phyloP scores from a whole-genome alignment of 2,329 filamentous ascomycete genomes.

The Xylariomycetidae sp. region DNA sequence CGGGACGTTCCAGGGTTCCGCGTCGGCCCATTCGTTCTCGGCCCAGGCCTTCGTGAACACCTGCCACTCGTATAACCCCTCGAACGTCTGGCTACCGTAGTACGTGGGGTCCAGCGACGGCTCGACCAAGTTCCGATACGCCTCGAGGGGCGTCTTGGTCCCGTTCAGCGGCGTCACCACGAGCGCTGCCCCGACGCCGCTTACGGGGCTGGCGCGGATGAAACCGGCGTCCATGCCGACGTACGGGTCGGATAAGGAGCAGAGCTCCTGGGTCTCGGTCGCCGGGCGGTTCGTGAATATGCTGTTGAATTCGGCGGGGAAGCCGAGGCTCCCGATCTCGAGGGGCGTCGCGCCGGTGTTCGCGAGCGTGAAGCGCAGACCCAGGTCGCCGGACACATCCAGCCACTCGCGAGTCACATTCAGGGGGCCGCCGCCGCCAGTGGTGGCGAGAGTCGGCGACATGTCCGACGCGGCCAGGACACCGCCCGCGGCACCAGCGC shows the following conservation, averaged over 20 bases:
- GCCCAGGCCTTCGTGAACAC: slow-evolving; percentile 49
- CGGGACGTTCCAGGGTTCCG: slow-evolving; percentile 50
- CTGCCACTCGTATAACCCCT: slow-evolving; percentile 59
- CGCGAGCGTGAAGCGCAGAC: slow-evolving; percentile 45
- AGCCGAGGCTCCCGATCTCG: slow-evolving; percentile 53
- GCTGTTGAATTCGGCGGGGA: slow-evolving; percentile 58
- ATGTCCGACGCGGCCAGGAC: slow-evolving; percentile 37
- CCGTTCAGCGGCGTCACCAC: slow-evolving; percentile 48
- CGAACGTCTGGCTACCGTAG: slow-evolving; percentile 52
- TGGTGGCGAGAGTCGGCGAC: slow-evolving; percentile 33
- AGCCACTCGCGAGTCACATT: slow-evolving; percentile 50
- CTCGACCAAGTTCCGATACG: slow-evolving; percentile 49
- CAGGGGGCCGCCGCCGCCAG: slow-evolving; percentile 32
- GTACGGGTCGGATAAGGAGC: slow-evolving; percentile 54
- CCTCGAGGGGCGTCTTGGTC: slow-evolving; percentile 46
- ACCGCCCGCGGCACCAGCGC: slow-evolving; percentile 16
- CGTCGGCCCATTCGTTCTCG: slow-evolving; percentile 49
- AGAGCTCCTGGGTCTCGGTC: slow-evolving; percentile 43
- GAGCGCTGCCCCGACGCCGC: slow-evolving; percentile 47
- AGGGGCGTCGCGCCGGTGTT: slow-evolving; percentile 37
- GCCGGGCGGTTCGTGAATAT: slow-evolving; percentile 51
- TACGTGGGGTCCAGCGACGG: slow-evolving; percentile 30
- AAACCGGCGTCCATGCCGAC: slow-evolving; percentile 57
- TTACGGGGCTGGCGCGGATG: slow-evolving; percentile 47
- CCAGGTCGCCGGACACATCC: slow-evolving; percentile 42